These are phyloP conservation scores for Ganoderma lucidum DNA, from an alignment of 1,284 basidiomycete genomes.

Conservation along the genomic window DNA sequence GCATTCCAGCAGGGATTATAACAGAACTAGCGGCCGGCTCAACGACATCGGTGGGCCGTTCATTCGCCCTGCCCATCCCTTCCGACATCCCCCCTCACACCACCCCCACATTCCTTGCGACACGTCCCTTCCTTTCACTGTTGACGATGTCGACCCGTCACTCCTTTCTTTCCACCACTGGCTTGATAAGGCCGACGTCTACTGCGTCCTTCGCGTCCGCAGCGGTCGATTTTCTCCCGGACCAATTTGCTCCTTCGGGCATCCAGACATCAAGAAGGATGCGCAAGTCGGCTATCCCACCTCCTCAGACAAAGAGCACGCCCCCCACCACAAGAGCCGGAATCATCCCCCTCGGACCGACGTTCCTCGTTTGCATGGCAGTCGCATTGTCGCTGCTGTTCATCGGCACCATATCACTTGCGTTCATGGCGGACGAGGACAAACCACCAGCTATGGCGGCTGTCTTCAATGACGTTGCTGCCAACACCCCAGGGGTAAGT, in stretches of 20 bases:
- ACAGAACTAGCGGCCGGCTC: neutral
- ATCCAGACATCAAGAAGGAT: conserved; percentile 33
- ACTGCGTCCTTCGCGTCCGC: conserved; percentile 31
- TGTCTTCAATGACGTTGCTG: conserved; percentile 51
- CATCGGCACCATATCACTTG: conserved; percentile 54
- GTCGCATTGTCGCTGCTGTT: conserved; percentile 54
- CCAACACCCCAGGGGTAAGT: conserved; percentile 55
- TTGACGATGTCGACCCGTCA: conserved; percentile 41
- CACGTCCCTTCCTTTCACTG: conserved; percentile 10
- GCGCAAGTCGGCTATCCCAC: neutral
- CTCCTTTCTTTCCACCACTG: conserved; percentile 44
- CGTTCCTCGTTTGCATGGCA: conserved; percentile 50
- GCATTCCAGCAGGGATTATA: conserved; percentile 8
- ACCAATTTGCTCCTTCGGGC: conserved; percentile 31
- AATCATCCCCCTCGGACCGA: conserved; percentile 49
- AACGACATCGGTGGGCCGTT: conserved; percentile 16
- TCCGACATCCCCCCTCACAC: conserved; percentile 1
- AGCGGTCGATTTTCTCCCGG: conserved; percentile 18
- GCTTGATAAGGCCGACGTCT: conserved; percentile 38
- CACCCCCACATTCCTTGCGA: neutral
- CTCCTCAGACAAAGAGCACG: conserved; percentile 1
- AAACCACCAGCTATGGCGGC: conserved; percentile 51
- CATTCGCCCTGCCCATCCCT: conserved; percentile 16
- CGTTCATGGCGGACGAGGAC: conserved; percentile 57
- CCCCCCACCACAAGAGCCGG: conserved; percentile 29